Percentiles rank a stretch among this genome's conserved stretches.
Evolutionary conservation across 176 grass and related monocot species (phyloP).

Genomic region (Cenchrus purpureus): DNA sequence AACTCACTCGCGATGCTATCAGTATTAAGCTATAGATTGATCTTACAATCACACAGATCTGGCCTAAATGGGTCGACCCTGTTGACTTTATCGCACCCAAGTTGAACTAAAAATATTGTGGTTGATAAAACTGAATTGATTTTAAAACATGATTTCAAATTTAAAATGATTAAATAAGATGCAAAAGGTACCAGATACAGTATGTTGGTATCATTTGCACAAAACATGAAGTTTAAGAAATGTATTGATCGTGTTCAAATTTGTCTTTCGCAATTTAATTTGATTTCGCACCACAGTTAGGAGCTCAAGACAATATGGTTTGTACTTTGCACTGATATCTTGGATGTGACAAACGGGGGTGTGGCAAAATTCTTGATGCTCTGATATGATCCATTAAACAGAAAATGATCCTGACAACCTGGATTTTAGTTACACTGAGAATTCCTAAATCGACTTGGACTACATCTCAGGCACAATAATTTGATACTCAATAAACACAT

Average conservation of each 20-base stretch:
- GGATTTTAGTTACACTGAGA: not conserved
- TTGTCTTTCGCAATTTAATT: not conserved
- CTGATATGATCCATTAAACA: not conserved
- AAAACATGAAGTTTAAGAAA: not conserved
- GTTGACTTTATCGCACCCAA: not conserved
- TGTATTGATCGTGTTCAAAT: not conserved
- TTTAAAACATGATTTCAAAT: not conserved
- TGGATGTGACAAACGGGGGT: not conserved
- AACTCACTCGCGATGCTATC: not conserved
- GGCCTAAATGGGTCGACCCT: not conserved
- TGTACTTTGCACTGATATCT: not conserved
- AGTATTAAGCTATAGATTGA: not conserved
- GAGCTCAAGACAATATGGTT: not conserved
- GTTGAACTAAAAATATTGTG: not conserved
- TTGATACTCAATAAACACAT: constrained; percentile 28
- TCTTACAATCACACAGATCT: not conserved
- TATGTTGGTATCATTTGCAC: not conserved
- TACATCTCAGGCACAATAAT: constrained; percentile 3
- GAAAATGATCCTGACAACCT: not conserved
- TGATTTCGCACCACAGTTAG: not conserved
- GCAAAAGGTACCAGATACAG: not conserved
- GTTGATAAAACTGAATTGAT: not conserved
- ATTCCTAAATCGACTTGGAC: constrained; percentile 6
- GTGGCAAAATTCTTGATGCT: not conserved
- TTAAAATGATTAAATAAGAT: not conserved